Base-by-base conservation (phyloP, 2,329 filamentous ascomycete genomes). In the Aspergillus melleus region DNA sequence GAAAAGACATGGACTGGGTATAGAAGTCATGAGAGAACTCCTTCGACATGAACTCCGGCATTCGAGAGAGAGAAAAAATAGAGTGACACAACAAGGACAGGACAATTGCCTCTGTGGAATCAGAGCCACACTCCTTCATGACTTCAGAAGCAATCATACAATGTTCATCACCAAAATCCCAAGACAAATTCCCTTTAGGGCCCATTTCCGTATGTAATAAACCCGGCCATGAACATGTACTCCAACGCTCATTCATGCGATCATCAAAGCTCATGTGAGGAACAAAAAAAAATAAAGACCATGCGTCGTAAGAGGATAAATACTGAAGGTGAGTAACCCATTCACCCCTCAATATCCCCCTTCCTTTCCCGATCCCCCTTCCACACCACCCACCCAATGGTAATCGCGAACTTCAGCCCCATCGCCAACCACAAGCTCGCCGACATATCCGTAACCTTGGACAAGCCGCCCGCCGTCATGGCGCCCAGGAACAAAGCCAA, bases 351-450 rank as follows among this genome's bases (percentile, higher is more conserved):
- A 20, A n/a, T 47, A 53, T 49, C 58, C 44, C 20, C 39, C 39
- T 57, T 65, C 22, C 49, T 57, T 42, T 11, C 26, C 11, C 63
- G 39, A 20, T 64, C 63, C 3, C 39, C 64, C 51, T 58, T 69
- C 77, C 77, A 79, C 14, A 78, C 66, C 24, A 72, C 65, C 70
- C 73, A 80, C 14, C 62, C 69, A 16, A 76, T 16, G 2, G 70
- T 73, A 12, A 80, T 69, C 2, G 47, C 36, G 9, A 69, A 58
- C 60, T 80, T 80, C 56, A 78, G 58, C 3, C 63, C 73, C 20
- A 74, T 71, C 1, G 77, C 77, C 44, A 79, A 55, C 77, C 77
- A 80, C 53, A 79, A 64, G 50, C 75, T 74, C 46, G 72, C 69
- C 3, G 71, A 71, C 69, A 79, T 72, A 6, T 66, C 68, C 0